Conservation (phyloP, 2,329 filamentous ascomycete genomes). For the Lojkania enalia region DNA sequence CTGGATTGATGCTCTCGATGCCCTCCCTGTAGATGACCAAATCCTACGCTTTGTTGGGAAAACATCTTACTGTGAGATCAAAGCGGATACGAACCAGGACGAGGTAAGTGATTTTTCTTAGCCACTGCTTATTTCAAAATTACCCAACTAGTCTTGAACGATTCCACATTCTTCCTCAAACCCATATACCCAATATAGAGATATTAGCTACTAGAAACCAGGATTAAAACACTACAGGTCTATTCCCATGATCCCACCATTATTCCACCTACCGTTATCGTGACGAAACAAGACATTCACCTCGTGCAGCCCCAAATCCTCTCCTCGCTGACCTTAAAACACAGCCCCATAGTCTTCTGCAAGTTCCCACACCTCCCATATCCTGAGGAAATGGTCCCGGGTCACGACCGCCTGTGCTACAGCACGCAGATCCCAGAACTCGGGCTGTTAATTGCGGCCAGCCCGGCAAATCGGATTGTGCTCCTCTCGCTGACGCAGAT, state of each 20-base stretch:
- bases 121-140: too few species aligned
- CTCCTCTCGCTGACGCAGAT: slow-evolving; percentile 61
- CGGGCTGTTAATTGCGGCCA: slow-evolving; percentile 68
- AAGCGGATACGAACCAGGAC: too few species aligned
- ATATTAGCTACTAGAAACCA: too few species aligned
- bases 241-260: not conserved
- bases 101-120: too few species aligned
- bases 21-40: too few species aligned
- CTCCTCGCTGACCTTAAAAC: slow-evolving; percentile 36
- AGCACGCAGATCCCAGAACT: slow-evolving; percentile 68
- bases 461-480: slow-evolving; percentile 66
- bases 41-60: too few species aligned
- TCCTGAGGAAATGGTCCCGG: slow-evolving; percentile 11
- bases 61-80: too few species aligned
- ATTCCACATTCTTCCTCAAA: too few species aligned
- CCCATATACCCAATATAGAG: too few species aligned
- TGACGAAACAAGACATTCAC: slow-evolving; percentile 50
- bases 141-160: too few species aligned
- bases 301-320: slow-evolving; percentile 45
- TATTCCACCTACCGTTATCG: slow-evolving; percentile 39
- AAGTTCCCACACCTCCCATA: not conserved
- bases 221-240: too few species aligned
- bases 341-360: slow-evolving; percentile 30
- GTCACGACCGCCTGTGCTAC: slow-evolving; percentile 62
- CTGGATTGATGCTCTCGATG: not conserved